Conservation (phyloP, 768 basidiomycete species). For the Kwoniella dendrophila region DNA sequence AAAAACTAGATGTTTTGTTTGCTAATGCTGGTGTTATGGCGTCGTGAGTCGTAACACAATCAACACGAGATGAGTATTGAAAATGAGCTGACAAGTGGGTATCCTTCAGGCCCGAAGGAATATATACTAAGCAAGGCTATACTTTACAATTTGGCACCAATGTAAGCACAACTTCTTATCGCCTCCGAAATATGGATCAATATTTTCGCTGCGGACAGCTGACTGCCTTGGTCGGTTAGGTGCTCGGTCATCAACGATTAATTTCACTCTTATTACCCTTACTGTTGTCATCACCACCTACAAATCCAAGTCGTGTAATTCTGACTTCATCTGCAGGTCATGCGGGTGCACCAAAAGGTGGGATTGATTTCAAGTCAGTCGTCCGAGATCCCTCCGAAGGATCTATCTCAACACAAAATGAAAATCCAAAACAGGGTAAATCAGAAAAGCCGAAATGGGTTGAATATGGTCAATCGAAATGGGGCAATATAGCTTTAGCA, state of each 20-base stretch:
- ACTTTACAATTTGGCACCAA: slow-evolving; percentile 51
- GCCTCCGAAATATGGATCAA: neutral
- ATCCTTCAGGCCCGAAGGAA: slow-evolving; percentile 29
- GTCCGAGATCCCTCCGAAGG: slow-evolving; percentile 24
- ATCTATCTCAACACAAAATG: neutral
- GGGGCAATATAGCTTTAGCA: slow-evolving; percentile 47
- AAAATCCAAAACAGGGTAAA: slow-evolving; percentile 13
- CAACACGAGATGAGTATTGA: neutral
- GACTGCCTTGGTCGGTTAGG: slow-evolving; percentile 2
- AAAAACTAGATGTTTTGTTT: slow-evolving; percentile 37
- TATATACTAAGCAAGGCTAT: slow-evolving; percentile 45
- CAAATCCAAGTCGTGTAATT: slow-evolving; percentile 34
- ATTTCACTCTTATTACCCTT: slow-evolving; percentile 37
- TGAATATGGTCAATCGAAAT: slow-evolving; percentile 51
- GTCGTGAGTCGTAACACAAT: slow-evolving; percentile 29
- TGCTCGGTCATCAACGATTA: slow-evolving; percentile 43
- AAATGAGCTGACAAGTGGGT: neutral
- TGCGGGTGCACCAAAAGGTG: slow-evolving; percentile 30
- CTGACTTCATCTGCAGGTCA: slow-evolving; percentile 45
- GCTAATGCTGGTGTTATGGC: slow-evolving; percentile 54
- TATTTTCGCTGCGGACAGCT: neutral
- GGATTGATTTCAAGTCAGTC: slow-evolving; percentile 39
- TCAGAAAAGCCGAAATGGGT: slow-evolving; percentile 34
- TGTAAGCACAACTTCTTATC: slow-evolving; percentile 24
- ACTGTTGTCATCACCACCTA: slow-evolving; percentile 23